These are phyloP conservation scores for Bruguiera hainesii DNA, from an alignment of 441 rosid genomes.

Conservation along the genomic window DNA sequence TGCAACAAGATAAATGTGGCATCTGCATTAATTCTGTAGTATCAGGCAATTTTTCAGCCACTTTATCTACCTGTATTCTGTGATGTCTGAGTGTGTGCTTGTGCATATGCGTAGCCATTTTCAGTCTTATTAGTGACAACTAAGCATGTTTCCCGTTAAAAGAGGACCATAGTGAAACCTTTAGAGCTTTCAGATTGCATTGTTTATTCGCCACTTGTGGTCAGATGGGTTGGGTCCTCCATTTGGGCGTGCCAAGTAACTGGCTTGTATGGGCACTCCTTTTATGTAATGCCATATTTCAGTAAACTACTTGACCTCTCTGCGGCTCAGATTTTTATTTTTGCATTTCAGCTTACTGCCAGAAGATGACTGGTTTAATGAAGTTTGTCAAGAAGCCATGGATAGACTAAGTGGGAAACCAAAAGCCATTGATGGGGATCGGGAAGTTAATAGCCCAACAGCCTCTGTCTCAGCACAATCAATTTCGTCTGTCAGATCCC, in stretches of 20 bases:
- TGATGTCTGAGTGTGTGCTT: no score
- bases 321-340: conserved; percentile 6
- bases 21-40: no score
- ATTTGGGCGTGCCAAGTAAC: neutral
- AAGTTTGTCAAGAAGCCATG: conserved; percentile 70
- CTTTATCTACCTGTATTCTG: no score
- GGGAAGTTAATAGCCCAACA: conserved; percentile 80
- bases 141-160: no score
- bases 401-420: conserved; percentile 85
- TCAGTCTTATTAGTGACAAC: no score
- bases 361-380: conserved; percentile 91
- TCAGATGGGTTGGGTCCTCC: no score
- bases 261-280: neutral
- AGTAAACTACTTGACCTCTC: conserved; percentile 1
- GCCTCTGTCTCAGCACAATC: conserved; percentile 98
- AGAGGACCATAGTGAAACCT: no score
- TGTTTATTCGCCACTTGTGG: no score
- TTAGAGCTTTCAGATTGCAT: no score
- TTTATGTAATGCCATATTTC: neutral
- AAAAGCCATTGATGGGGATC: conserved; percentile 66
- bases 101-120: no score
- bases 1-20: no score
- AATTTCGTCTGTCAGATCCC: conserved; percentile 90
- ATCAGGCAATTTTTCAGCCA: no score
- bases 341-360: conserved; percentile 66